A percentile compares a stretch with the other conserved stretches of the same genome.
Evolutionary conservation across 1,284 basidiomycete species (phyloP).

Genomic region (Peniophora sp.): DNA sequence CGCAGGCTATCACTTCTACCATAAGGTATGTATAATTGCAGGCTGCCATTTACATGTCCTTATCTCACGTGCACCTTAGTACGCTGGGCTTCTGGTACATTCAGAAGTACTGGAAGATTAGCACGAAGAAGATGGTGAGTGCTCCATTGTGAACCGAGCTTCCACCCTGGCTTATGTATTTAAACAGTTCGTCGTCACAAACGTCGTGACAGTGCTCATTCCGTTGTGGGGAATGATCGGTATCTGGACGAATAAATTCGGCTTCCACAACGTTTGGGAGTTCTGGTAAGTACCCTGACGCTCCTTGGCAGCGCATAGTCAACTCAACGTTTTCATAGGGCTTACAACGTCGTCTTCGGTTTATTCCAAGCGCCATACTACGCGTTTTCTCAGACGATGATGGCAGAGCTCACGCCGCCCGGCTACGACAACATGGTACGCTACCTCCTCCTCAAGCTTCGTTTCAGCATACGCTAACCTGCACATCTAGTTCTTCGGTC

Average conservation of each 20-base stretch:
- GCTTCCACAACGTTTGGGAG: conserved; percentile 83
- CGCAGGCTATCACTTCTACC: conserved; percentile 67
- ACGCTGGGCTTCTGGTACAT: conserved; percentile 78
- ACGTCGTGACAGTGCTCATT: conserved; percentile 69
- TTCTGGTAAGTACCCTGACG: conserved; percentile 52
- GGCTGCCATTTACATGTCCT: conserved; percentile 3
- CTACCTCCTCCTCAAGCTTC: neutral
- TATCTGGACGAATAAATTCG: conserved; percentile 70
- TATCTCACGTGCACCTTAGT: conserved; percentile 14
- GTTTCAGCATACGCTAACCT: neutral
- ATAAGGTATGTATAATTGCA: conserved; percentile 24
- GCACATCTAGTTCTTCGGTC: conserved; percentile 59
- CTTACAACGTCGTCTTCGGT: conserved; percentile 76
- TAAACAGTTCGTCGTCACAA: conserved; percentile 64
- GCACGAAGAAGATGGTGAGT: conserved; percentile 68
- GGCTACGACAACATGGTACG: conserved; percentile 77
- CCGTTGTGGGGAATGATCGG: conserved; percentile 86
- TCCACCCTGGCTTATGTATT: no score
- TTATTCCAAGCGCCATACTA: conserved; percentile 86
- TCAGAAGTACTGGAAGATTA: conserved; percentile 69
- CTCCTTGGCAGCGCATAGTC: neutral
- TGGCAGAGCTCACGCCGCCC: conserved; percentile 77
- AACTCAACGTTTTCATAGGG: conserved; percentile 29
- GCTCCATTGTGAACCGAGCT: neutral
- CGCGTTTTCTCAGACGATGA: conserved; percentile 81